Conservation (phyloP, 106 monocot genomes). For the Dactylorhiza incarnata region DNA sequence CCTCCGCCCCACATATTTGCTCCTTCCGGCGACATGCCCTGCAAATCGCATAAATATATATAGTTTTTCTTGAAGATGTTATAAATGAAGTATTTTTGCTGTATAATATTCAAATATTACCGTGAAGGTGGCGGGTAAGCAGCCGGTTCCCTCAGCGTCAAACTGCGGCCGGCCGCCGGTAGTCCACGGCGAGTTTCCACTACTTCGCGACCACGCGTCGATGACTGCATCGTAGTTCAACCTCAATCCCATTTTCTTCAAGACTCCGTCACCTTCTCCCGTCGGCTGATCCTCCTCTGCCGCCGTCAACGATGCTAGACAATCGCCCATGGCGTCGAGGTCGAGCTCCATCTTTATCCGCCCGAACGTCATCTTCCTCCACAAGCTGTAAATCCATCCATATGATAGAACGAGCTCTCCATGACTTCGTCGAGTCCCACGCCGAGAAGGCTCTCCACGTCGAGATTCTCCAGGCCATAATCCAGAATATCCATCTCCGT, state of each 20-base stretch:
- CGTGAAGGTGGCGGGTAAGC: background rate
- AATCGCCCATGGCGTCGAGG: background rate
- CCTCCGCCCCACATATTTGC: constrained; percentile 2
- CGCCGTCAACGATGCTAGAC: background rate
- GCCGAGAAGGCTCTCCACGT: constrained; percentile 74
- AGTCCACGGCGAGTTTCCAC: constrained; percentile 55
- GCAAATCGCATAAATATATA: background rate
- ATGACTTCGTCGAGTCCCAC: constrained; percentile 31
- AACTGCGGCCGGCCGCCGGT: constrained; percentile 59
- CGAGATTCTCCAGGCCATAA: constrained; percentile 63
- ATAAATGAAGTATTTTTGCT: too few species aligned
- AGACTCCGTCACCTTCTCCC: background rate
- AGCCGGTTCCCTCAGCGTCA: constrained; percentile 32
- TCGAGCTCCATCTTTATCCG: constrained; percentile 27
- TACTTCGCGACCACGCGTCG: constrained; percentile 38
- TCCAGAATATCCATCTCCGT: constrained; percentile 22
- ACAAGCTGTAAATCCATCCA: constrained; percentile 30
- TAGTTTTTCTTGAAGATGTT: too few species aligned
- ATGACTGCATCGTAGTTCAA: constrained; percentile 75
- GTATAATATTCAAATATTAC: background rate
- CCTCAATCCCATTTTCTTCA: constrained; percentile 24
- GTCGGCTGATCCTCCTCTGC: constrained; percentile 5
- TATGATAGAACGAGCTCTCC: constrained; percentile 18
- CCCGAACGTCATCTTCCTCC: constrained; percentile 9
- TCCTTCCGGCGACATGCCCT: constrained; percentile 19